Percentiles rank a stretch among this genome's conserved stretches.
Conservation (phyloP, 345 rosid species). For the Anastatica hierochuntica region DNA sequence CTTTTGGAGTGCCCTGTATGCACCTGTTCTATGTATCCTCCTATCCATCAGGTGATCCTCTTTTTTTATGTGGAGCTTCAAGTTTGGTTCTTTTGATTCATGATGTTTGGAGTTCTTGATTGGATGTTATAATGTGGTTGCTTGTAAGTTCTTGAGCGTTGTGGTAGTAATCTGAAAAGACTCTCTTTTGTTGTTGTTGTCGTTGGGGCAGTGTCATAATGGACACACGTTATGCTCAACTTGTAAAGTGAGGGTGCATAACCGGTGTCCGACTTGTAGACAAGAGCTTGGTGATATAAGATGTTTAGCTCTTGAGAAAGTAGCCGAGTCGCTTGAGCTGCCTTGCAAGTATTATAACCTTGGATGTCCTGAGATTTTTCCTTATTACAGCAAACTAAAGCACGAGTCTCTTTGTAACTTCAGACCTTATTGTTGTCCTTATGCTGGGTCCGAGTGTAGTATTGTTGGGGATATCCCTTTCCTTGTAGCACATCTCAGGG, state of each 20-base stretch:
- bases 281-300: conserved; percentile 81
- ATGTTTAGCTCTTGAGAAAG: conserved; percentile 55
- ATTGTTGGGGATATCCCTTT: conserved; percentile 58
- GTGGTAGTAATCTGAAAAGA: background rate
- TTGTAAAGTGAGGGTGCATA: conserved; percentile 70
- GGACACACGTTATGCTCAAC: conserved; percentile 80
- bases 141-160: background rate
- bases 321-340: conserved; percentile 37
- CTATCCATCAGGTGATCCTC: conserved; percentile 81
- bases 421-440: conserved; percentile 71
- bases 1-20: conserved; percentile 98
- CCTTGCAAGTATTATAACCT: conserved; percentile 63
- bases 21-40: conserved; percentile 97
- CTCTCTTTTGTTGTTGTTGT: background rate
- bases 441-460: conserved; percentile 70
- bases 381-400: conserved; percentile 69
- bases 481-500: conserved; percentile 64
- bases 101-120: background rate
- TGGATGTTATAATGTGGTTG: background rate
- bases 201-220: conserved; percentile 63
- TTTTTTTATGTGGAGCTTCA: too few species aligned
- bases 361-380: conserved; percentile 27
- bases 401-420: conserved; percentile 61
- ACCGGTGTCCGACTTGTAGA: conserved; percentile 68
- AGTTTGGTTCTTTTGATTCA: background rate